Percentiles rank a stretch among this genome's conserved stretches.
These are phyloP conservation scores for Penicillium daleae DNA, from an alignment of 495 filamentous ascomycete genomes.

Conservation along the genomic window DNA sequence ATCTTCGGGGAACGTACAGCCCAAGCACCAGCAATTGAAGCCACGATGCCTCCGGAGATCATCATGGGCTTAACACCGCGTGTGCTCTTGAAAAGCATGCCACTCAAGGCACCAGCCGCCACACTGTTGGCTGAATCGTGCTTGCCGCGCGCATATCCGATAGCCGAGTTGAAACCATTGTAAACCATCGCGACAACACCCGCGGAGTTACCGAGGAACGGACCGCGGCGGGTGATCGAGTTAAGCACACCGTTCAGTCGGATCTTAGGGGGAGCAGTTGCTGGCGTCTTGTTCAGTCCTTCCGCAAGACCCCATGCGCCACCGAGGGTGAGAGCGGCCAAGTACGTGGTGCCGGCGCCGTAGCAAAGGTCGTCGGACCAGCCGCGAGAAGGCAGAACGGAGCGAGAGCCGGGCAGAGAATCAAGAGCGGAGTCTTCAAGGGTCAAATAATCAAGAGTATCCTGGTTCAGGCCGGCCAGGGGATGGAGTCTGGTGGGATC, in stretches of 20 bases:
- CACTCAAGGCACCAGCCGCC: constrained; percentile 79
- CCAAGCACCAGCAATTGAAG: constrained; percentile 82
- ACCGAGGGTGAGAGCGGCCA: constrained; percentile 81
- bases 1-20: constrained; percentile 63
- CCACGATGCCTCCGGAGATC: constrained; percentile 89
- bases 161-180: constrained; percentile 89
- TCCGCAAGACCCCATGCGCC: constrained; percentile 91
- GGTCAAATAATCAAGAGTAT: constrained; percentile 87
- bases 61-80: constrained; percentile 86
- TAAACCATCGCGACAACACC: constrained; percentile 95
- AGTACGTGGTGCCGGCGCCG: constrained; percentile 91
- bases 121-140: constrained; percentile 91
- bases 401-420: constrained; percentile 81
- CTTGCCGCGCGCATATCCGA: constrained; percentile 84
- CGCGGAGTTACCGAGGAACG: constrained; percentile 95
- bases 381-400: constrained; percentile 88
- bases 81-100: constrained; percentile 95
- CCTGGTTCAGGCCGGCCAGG: constrained; percentile 89
- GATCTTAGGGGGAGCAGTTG: constrained; percentile 81
- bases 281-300: constrained; percentile 73
- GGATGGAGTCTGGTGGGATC: constrained; percentile 91
- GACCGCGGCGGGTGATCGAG: constrained; percentile 86
- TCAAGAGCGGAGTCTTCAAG: constrained; percentile 92
- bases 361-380: constrained; percentile 99
- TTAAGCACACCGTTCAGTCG: constrained; percentile 92